Percentiles rank a stretch among this genome's conserved stretches.
phyloP scores from a whole-genome alignment of 306 rosid genomes.

The Inga laurina region DNA sequence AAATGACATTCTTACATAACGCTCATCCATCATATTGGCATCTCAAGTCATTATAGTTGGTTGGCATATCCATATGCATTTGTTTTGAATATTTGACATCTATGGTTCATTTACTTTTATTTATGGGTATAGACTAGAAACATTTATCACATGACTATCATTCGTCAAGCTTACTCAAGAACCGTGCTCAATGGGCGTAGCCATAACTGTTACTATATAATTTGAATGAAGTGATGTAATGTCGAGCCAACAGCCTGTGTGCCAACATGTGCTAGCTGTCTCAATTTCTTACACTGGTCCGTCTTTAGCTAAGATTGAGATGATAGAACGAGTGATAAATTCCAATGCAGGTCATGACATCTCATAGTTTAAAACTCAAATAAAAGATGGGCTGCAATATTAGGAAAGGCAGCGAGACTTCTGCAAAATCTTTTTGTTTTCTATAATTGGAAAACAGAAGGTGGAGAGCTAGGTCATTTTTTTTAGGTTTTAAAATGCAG shows the following conservation, averaged over 20 bases:
- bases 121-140: neutral
- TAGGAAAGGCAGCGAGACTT: too few species aligned
- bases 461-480: too few species aligned
- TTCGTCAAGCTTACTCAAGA: neutral
- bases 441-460: too few species aligned
- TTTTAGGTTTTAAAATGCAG: too few species aligned
- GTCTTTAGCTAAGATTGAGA: too few species aligned
- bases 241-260: neutral
- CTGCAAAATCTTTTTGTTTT: too few species aligned
- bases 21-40: neutral
- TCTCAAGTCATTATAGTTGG: neutral
- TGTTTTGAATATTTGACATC: neutral
- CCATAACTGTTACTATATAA: neutral
- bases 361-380: too few species aligned
- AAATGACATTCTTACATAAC: neutral
- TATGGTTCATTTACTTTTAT: neutral
- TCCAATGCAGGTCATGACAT: too few species aligned
- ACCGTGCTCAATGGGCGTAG: neutral
- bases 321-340: too few species aligned
- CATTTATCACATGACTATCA: neutral
- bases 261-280: too few species aligned
- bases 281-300: too few species aligned
- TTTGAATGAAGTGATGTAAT: neutral
- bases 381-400: too few species aligned
- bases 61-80: neutral